Conservation (phyloP, 2,329 filamentous ascomycete genomes). For the Penicillium sp. region DNA sequence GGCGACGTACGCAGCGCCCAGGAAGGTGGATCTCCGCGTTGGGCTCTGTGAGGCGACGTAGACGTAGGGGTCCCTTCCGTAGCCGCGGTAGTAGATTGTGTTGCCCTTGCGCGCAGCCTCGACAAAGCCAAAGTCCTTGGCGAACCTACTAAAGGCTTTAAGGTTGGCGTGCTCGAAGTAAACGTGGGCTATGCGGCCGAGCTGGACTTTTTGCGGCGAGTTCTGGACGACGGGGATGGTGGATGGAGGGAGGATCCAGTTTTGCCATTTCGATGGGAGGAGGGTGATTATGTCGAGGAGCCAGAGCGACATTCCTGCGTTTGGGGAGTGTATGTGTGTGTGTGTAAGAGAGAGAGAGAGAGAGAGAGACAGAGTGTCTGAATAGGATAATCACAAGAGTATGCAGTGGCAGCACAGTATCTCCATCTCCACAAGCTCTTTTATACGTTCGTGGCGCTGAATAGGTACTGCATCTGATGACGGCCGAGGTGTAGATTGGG, state of each 20-base stretch:
- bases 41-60: constrained; percentile 55
- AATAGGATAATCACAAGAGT: too few relatives aligned
- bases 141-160: constrained; percentile 26
- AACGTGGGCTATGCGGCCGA: constrained; percentile 29
- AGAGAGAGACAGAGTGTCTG: too few relatives aligned
- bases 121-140: constrained; percentile 33
- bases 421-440: too few relatives aligned
- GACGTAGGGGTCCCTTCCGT: constrained; percentile 59
- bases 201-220: constrained; percentile 24
- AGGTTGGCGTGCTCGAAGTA: constrained; percentile 33
- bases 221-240: constrained; percentile 23
- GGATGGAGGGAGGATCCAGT: constrained; percentile 14
- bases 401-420: too few relatives aligned
- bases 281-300: constrained; percentile 16
- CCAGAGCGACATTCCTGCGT: constrained; percentile 6
- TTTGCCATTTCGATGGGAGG: constrained; percentile 13
- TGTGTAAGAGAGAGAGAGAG: too few relatives aligned
- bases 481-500: too few relatives aligned
- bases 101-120: constrained; percentile 32
- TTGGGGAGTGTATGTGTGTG: too few relatives aligned
- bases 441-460: too few relatives aligned
- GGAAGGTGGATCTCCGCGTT: constrained; percentile 52
- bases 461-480: too few relatives aligned
- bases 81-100: constrained; percentile 59
- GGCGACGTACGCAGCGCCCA: constrained; percentile 58